phyloP scores from a whole-genome alignment of 495 filamentous ascomycete species.

The Parathielavia hyrcaniae region DNA sequence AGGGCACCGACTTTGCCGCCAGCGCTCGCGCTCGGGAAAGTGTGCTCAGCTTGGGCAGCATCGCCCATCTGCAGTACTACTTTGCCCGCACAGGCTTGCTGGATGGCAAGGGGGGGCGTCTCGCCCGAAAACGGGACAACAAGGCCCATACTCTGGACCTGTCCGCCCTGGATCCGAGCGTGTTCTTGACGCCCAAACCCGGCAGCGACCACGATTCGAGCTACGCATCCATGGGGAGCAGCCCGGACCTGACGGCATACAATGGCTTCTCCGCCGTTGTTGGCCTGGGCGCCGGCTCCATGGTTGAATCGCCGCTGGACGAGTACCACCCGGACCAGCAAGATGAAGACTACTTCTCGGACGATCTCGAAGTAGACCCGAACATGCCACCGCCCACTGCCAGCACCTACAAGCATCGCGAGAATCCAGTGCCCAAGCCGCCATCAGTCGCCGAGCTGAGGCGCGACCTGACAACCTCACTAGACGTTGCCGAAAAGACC shows the following conservation, averaged over 20 bases:
- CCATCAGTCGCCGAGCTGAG: constrained; percentile 74
- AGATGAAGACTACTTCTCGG: constrained; percentile 52
- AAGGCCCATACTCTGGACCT: constrained; percentile 47
- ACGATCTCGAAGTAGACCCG: constrained; percentile 52
- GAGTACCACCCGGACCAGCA: constrained; percentile 44
- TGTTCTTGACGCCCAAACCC: constrained; percentile 37
- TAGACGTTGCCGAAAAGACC: constrained; percentile 59
- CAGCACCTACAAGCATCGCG: constrained; percentile 87
- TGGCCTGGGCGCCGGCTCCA: constrained; percentile 27
- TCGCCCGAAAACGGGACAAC: constrained; percentile 62
- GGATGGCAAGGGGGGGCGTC: constrained; percentile 85
- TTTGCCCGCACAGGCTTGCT: constrained; percentile 90
- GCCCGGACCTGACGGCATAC: constrained; percentile 44
- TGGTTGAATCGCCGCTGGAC: constrained; percentile 55
- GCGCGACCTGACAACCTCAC: constrained; percentile 60
- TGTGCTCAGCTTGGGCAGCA: constrained; percentile 91
- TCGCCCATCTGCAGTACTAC: constrained; percentile 96
- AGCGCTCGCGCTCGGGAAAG: constrained; percentile 86
- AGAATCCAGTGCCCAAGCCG: constrained; percentile 78
- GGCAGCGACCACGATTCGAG: constrained; percentile 48
- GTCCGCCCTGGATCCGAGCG: constrained; percentile 37
- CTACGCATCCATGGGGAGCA: constrained; percentile 51
- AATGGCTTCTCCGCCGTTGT: constrained; percentile 26
- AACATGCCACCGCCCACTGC: constrained; percentile 90
- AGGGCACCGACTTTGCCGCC: constrained; percentile 82